These are phyloP conservation scores for Celoporthe dispersa DNA, from an alignment of 2,329 filamentous ascomycete genomes.

Conservation along the genomic window DNA sequence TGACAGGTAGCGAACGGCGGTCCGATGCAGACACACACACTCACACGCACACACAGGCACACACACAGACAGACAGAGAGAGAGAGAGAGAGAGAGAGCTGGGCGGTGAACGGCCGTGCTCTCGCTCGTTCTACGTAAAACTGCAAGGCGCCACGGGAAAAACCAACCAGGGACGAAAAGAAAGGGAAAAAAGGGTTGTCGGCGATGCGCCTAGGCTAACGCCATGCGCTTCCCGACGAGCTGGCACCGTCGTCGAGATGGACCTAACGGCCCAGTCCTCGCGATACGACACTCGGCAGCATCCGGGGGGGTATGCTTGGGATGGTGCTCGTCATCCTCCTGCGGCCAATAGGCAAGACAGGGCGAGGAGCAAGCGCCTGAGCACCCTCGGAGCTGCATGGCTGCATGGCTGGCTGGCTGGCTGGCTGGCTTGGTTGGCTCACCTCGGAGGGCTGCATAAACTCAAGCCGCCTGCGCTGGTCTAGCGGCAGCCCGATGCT, in stretches of 20 bases:
- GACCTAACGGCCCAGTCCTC: conserved; percentile 12
- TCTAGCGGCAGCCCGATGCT: conserved; percentile 4
- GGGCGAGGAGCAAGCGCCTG: conserved; percentile 12
- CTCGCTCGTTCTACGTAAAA: conserved; percentile 21
- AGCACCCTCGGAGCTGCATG: conserved; percentile 7
- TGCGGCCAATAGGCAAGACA: conserved; percentile 23
- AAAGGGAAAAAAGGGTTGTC: conserved; percentile 6
- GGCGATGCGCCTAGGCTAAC: conserved; percentile 19
- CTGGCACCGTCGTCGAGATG: conserved; percentile 15
- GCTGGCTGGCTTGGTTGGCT: not conserved
- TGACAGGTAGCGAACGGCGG: conserved; percentile 21
- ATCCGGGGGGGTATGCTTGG: conserved; percentile 10
- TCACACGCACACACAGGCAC: too few relatives aligned
- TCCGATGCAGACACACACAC: conserved; percentile 15
- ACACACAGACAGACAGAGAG: not conserved
- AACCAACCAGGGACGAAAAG: too few relatives aligned
- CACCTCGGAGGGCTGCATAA: conserved; percentile 3
- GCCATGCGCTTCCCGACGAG: not conserved
- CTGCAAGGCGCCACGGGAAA: conserved; percentile 1
- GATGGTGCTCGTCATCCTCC: conserved; percentile 6
- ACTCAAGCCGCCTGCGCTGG: conserved; percentile 12
- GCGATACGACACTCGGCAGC: conserved; percentile 9
- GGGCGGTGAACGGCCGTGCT: conserved; percentile 15
- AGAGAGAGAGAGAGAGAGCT: not conserved
- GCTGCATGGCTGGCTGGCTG: not conserved